Evolutionary conservation across 2,329 filamentous ascomycete species (phyloP), one percentile per base, ranked within the genome.

Genomic region (Cladosporium sp.): DNA sequence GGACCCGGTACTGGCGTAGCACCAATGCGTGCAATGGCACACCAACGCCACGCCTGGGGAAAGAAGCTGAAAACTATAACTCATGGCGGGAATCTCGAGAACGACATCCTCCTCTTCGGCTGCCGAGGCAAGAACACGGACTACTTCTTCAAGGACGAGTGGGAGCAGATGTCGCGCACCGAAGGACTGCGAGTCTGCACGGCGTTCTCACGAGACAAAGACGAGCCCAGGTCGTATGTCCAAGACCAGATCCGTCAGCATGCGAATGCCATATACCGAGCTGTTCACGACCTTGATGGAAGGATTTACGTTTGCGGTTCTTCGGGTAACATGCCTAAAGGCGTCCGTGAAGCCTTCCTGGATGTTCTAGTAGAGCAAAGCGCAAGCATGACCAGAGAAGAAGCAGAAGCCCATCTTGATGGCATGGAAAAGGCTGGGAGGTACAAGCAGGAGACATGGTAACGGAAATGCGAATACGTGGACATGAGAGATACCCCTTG

Each of bases 1-100:
- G 92, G 89, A 1, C 91, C 93, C 0, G 93, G 93, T 2, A 97
- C 93, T 0, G 93, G 93, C 7, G 82, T 97, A 35, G 94, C 93
- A 0, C 93, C 94, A 0, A 88, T 97, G 72, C 88, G 93, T 3
- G 87, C 90, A 5, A 83, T 97, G 70, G 83, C 95, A n/a, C 89
- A 90, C 75, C 89, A 96, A 70, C 89, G 92, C 29, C 72, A 76
- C 23, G 64, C 70, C 10, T 82, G 80, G 80, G 72, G 76, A 23
- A 61, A 73, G 14, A 68, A 77, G 6, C 55, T 18, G 8, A 12
- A 46, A 8, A 8, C 28, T 0, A 66, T 35, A 35, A 44, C 5
- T 62, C 18, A 60, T 18, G 67, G 66, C 2, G 65, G 66, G n/a
- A 21, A 65, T 6, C 66, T 75, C 3, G 60, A 68, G 14, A 70